Evolutionary conservation across 1,284 basidiomycete genomes (phyloP).

Genomic region (Malassezia sp.): DNA sequence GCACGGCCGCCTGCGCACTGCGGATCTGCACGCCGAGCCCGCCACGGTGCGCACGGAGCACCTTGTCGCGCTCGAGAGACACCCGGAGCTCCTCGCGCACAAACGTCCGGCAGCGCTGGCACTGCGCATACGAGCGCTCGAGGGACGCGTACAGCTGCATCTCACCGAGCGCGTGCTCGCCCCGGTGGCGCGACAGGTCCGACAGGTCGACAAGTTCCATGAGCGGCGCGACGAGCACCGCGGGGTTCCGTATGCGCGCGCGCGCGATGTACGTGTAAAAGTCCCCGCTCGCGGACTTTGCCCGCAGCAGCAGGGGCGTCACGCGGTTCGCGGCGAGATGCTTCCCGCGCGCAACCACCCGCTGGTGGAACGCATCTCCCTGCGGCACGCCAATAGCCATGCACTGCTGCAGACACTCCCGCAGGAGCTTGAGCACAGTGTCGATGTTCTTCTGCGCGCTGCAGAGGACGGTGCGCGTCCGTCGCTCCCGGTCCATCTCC

Average conservation of each 20-base stretch:
- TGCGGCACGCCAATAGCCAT: conserved; percentile 27
- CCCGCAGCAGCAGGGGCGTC: conserved; percentile 20
- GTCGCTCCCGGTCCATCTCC: conserved; percentile 25
- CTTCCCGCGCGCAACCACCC: conserved; percentile 17
- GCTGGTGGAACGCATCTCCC: conserved; percentile 24
- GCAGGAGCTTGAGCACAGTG: conserved; percentile 20
- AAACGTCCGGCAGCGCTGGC: conserved; percentile 19
- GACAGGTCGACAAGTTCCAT: conserved; percentile 29
- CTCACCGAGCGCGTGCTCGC: conserved; percentile 20
- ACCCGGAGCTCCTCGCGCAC: conserved; percentile 20
- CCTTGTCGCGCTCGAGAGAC: conserved; percentile 6
- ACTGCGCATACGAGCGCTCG: conserved; percentile 30
- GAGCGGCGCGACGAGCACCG: conserved; percentile 20
- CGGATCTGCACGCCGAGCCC: not conserved
- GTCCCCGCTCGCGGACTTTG: conserved; percentile 30
- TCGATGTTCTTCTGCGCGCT: conserved; percentile 14
- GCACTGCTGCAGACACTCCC: conserved; percentile 21
- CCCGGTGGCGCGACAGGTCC: conserved; percentile 24
- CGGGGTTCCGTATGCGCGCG: conserved; percentile 26
- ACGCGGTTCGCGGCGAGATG: conserved; percentile 16
- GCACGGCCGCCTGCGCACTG: not conserved
- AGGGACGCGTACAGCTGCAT: conserved; percentile 24
- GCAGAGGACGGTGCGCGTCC: conserved; percentile 22
- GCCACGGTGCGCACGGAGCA: not conserved
- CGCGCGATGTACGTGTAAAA: conserved; percentile 26